Base-by-base conservation (phyloP, 306 rosid genomes). In the Lathyrus aphaca region DNA sequence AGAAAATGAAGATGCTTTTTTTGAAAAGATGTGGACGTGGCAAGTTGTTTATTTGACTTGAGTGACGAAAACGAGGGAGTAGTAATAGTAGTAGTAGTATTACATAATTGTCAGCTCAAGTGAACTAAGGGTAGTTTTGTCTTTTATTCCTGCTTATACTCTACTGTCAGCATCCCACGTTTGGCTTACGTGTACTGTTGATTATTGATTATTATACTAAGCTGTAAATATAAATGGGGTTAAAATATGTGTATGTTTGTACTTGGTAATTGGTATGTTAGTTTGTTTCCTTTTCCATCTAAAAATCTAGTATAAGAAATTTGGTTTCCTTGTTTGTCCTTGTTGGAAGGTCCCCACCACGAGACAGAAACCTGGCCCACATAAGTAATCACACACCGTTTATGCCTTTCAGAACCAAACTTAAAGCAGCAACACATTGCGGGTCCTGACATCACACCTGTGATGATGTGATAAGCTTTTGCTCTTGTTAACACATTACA, bases 401-500 rank as follows among this genome's bases (percentile, higher is more conserved):
- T 77, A 50, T 64, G 63, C 68, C 83, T 71, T 77, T 78, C 83
- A 72, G 82, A 78, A 61, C 77, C 82, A 46, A 70, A 76, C 79
- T 65, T 62, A 42, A 56, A 66, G 86, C 79, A 72, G 82, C 76
- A 71, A 72, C 83, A 61, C 70, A 76, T 72, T 69, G 77, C 57
- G 61, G 79, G 79, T 66, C 83, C 86, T 78, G 84, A 78, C 77
- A 73, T 46, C 71, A 81, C 70, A 81, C 81, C 79, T 75, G 84
- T 75, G 69, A 50, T 75, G 74, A 62, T 75, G 77, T 59, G 68
- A 79, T 51, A 59, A 45, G 60, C 44, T 75, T 81, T 74, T 53
- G 55, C 66, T 42, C 66, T 15, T 51, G 35, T 74, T 68, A 56
- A 10, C 62, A 48, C 66, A 39, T 4, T 68, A 68, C 85, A 80